Evolutionary conservation across 1,284 basidiomycete species (phyloP).

Genomic region (Hemileia vastatrix): DNA sequence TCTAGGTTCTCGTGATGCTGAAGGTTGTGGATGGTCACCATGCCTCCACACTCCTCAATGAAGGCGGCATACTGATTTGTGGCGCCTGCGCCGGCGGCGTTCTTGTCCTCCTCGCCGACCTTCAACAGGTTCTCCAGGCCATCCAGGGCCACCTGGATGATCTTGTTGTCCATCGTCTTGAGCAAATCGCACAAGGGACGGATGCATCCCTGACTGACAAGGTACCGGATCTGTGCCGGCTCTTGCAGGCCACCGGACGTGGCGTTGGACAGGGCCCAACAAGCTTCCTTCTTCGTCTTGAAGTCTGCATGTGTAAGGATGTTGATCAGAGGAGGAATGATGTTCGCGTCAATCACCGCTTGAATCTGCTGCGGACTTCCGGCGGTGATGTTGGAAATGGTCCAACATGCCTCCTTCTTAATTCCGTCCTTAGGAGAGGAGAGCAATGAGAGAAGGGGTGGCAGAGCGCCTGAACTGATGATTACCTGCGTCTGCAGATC

Average conservation of each 20-base stretch:
- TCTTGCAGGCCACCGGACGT: conserved; percentile 95
- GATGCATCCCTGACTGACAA: conserved; percentile 94
- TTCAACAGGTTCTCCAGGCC: conserved; percentile 97
- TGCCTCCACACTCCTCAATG: conserved; percentile 95
- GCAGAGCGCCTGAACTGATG: conserved; percentile 87
- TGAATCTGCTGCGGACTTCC: conserved; percentile 94
- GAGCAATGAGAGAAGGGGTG: conserved; percentile 78
- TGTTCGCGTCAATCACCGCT: conserved; percentile 59
- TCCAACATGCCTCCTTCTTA: conserved; percentile 92
- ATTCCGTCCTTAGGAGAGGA: conserved; percentile 95
- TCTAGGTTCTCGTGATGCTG: conserved; percentile 99
- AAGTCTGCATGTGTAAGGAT: conserved; percentile 95
- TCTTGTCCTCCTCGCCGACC: conserved; percentile 92
- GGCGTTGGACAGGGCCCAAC: conserved; percentile 98
- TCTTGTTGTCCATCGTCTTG: conserved; percentile 98
- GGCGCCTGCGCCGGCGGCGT: conserved; percentile 67
- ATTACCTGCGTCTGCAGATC: conserved; percentile 97
- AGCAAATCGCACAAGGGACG: conserved; percentile 94
- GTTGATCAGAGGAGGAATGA: conserved; percentile 95
- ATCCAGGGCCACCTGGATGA: conserved; percentile 93
- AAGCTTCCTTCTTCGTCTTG: conserved; percentile 98
- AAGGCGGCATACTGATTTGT: conserved; percentile 86
- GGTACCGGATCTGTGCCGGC: conserved; percentile 92
- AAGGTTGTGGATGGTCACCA: conserved; percentile 61
- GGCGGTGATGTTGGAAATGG: conserved; percentile 96